A percentile compares a stretch with the other conserved stretches of the same genome.
phyloP scores from a whole-genome alignment of 2,329 filamentous ascomycete genomes.

The Fusarium sp. region DNA sequence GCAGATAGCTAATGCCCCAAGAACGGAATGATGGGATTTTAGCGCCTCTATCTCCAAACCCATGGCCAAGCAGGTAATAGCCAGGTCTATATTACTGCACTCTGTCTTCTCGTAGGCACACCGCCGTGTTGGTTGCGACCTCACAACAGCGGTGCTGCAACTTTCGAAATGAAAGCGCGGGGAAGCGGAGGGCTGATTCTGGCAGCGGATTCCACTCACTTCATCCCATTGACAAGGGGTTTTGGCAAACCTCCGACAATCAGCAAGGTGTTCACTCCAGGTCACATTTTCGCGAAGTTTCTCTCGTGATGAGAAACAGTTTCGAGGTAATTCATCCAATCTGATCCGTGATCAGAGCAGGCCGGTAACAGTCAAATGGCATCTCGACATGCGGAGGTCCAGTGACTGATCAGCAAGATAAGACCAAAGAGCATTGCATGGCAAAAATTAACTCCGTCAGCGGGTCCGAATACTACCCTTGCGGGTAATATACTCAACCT shows the following conservation, averaged over 20 bases:
- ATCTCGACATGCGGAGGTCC: background rate
- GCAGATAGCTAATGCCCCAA: conserved; percentile 19
- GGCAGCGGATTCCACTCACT: conserved; percentile 19
- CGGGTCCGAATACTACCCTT: conserved; percentile 21
- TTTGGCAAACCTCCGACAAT: background rate
- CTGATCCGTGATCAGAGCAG: background rate
- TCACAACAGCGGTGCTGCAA: conserved; percentile 14
- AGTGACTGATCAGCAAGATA: conserved; percentile 6
- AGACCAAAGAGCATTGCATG: background rate
- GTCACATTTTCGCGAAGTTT: background rate
- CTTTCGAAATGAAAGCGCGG: conserved; percentile 20
- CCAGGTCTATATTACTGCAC: conserved; percentile 33
- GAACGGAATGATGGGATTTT: conserved; percentile 31
- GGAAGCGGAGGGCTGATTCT: conserved; percentile 25
- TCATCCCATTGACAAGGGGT: conserved; percentile 9
- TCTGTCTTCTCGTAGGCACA: conserved; percentile 30
- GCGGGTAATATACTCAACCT: background rate
- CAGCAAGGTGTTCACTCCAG: background rate
- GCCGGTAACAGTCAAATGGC: background rate
- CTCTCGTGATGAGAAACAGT: background rate
- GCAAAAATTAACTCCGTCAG: conserved; percentile 13
- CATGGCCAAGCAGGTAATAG: conserved; percentile 24
- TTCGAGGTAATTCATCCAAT: background rate
- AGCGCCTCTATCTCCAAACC: conserved; percentile 28
- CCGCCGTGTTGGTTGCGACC: conserved; percentile 34